A percentile compares a stretch with the other conserved stretches of the same genome.
Conservation (phyloP, 768 basidiomycete species). For the Candolleomyces eurysporus region DNA sequence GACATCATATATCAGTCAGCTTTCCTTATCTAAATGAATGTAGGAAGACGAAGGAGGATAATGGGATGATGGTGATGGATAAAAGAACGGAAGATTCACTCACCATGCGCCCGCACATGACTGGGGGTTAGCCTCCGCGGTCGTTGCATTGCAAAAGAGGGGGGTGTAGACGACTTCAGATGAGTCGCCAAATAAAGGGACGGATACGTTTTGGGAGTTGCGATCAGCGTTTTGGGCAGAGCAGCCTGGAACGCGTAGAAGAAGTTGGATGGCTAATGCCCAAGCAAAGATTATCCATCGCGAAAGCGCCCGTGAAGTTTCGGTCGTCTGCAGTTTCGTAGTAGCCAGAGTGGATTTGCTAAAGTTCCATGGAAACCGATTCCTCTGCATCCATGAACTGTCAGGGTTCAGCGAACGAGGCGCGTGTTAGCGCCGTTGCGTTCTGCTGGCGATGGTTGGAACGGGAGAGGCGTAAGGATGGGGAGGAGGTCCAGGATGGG, state of each 20-base stretch:
- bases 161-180: constrained; percentile 46
- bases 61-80: no score
- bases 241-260: not conserved
- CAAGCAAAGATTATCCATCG: not conserved
- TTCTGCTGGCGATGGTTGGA: not conserved
- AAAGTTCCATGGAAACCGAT: not conserved
- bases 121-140: constrained; percentile 19
- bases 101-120: constrained; percentile 46
- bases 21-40: not conserved
- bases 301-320: not conserved
- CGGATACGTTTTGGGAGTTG: constrained; percentile 32
- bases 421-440: not conserved
- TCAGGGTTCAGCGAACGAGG: constrained; percentile 1
- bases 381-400: constrained; percentile 5
- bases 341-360: not conserved
- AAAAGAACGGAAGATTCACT: constrained; percentile 10
- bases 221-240: not conserved
- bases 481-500: not conserved
- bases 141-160: constrained; percentile 40
- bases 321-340: not conserved
- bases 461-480: not conserved
- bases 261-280: not conserved
- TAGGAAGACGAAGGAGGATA: not conserved
- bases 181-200: constrained; percentile 28
- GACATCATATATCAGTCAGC: not conserved